Percentiles rank a stretch among this genome's conserved stretches.
phyloP scores from a whole-genome alignment of 345 rosid genomes.

The Lumnitzera littorea region DNA sequence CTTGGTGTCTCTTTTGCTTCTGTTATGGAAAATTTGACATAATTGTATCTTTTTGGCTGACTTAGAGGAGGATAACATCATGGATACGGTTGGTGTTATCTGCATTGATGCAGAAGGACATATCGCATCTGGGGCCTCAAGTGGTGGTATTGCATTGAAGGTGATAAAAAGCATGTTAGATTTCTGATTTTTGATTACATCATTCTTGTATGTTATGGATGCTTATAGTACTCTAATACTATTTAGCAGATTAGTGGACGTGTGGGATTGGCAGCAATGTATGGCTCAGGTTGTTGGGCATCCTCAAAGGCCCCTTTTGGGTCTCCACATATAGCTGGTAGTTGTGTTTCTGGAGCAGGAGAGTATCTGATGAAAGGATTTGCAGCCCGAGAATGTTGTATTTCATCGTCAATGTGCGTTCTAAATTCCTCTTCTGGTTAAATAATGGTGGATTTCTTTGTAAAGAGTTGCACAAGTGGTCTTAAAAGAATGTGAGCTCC shows the following conservation, averaged over 20 bases:
- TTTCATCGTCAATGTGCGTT: conserved; percentile 61
- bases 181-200: background rate
- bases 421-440: background rate
- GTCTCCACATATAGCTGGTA: conserved; percentile 62
- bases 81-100: conserved; percentile 94
- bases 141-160: conserved; percentile 96
- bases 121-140: conserved; percentile 82
- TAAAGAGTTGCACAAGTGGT: background rate
- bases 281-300: conserved; percentile 99
- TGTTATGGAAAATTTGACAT: background rate
- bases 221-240: background rate
- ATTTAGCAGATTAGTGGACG: conserved; percentile 71
- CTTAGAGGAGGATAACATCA: conserved; percentile 43
- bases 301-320: conserved; percentile 64
- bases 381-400: conserved; percentile 85
- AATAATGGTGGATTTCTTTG: background rate
- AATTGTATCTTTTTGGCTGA: background rate
- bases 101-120: conserved; percentile 83
- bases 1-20: background rate
- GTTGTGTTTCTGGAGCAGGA: conserved; percentile 90
- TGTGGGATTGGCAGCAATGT: conserved; percentile 84
- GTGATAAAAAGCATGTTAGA: conserved; percentile 20
- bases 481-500: too few species aligned
- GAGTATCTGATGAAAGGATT: conserved; percentile 90
- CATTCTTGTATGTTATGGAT: background rate